Evolutionary conservation across 495 filamentous ascomycete genomes (phyloP).

Genomic region (Thermothielavioides terrestris): DNA sequence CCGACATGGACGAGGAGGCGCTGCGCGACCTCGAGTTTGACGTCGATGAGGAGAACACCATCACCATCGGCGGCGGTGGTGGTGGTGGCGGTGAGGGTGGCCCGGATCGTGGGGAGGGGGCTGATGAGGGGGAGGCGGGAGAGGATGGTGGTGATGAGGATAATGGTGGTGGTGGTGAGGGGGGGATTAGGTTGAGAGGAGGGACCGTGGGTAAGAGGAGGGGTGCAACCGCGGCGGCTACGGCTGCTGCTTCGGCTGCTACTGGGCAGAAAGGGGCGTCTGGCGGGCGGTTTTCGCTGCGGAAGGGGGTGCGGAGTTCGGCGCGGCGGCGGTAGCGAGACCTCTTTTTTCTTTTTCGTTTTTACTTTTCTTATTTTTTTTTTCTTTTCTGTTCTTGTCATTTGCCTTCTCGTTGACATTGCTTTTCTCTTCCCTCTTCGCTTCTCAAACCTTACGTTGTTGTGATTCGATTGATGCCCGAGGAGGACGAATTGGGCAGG

Average conservation of each 20-base stretch:
- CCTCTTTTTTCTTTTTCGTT: not conserved
- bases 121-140: not conserved
- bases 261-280: not conserved
- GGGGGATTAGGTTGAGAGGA: not conserved
- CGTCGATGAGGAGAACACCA: conserved; percentile 22
- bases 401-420: not conserved
- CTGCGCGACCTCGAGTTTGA: conserved; percentile 51
- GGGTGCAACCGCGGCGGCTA: not conserved
- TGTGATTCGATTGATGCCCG: no score
- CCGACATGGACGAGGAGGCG: conserved; percentile 81
- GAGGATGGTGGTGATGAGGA: not conserved
- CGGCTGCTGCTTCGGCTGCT: not conserved
- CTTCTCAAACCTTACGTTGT: no score
- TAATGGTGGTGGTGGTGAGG: not conserved
- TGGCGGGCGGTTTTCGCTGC: not conserved
- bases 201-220: not conserved
- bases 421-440: no score
- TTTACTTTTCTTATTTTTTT: not conserved
- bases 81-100: not conserved
- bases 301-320: conserved; percentile 2
- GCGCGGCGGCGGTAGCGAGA: conserved; percentile 3
- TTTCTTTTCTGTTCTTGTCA: not conserved
- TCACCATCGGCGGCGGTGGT: not conserved
- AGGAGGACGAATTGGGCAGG: no score
- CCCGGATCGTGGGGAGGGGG: not conserved